Evolutionary conservation across 306 rosid species (phyloP).

Genomic region (Potentilla sterilis): DNA sequence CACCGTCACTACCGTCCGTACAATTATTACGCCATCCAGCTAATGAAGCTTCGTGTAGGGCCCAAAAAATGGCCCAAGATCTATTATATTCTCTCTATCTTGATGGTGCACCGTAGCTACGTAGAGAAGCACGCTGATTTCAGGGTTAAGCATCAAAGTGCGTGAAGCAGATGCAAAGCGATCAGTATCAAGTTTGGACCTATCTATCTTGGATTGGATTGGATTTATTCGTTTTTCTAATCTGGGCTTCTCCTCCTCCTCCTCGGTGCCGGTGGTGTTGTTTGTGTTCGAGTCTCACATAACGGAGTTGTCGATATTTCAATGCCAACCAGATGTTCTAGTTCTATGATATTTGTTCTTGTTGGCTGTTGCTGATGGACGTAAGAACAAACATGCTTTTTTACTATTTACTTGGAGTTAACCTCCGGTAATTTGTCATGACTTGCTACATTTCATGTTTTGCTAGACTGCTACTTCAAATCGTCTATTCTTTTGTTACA

Average conservation of each 20-base stretch:
- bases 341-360: background rate
- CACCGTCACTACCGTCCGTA: slow-evolving; percentile 15
- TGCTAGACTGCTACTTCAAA: no score
- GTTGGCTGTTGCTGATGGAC: no score
- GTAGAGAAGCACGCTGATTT: background rate
- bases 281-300: background rate
- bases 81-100: background rate
- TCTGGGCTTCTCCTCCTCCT: no score
- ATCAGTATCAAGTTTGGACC: background rate
- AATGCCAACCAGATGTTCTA: background rate
- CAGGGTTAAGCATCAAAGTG: slow-evolving; percentile 7
- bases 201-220: background rate
- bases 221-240: background rate
- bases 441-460: no score
- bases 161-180: background rate
- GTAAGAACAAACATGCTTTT: no score
- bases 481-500: no score
- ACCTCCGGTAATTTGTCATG: no score
- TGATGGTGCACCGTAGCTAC: slow-evolving; percentile 11
- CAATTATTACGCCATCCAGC: slow-evolving; percentile 24
- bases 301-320: background rate
- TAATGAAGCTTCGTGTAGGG: slow-evolving; percentile 41
- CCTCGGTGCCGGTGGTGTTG: background rate
- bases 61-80: background rate
- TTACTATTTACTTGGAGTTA: no score